A percentile compares a stretch with the other conserved stretches of the same genome.
phyloP scores from a whole-genome alignment of 352 stramenopile genomes.

The Pythium aquatile region DNA sequence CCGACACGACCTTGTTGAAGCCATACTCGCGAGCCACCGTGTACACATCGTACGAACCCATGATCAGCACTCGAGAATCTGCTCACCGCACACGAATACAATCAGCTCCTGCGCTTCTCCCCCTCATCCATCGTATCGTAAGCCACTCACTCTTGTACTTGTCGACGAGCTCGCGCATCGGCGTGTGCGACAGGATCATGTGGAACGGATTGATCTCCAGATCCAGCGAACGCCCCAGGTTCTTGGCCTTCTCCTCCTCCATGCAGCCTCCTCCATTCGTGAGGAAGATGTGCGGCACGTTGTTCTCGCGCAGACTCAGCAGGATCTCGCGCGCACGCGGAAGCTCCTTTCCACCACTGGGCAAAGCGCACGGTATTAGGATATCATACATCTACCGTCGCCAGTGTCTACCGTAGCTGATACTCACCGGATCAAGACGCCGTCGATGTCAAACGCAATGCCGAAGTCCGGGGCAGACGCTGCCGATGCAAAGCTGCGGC shows the following conservation, averaged over 20 bases:
- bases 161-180: slow-evolving; percentile 77
- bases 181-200: slow-evolving; percentile 88
- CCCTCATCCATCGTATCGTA: background rate
- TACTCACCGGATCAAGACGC: slow-evolving; percentile 83
- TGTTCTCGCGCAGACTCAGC: slow-evolving; percentile 48
- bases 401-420: background rate
- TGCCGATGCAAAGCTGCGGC: background rate
- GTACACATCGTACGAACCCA: slow-evolving; percentile 83
- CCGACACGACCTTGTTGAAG: slow-evolving; percentile 79
- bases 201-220: slow-evolving; percentile 65
- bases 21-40: slow-evolving; percentile 68
- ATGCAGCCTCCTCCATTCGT: slow-evolving; percentile 80
- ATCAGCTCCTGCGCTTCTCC: background rate
- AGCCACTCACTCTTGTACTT: slow-evolving; percentile 48
- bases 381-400: no score
- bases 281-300: slow-evolving; percentile 87
- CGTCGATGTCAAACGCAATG: slow-evolving; percentile 91
- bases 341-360: slow-evolving; percentile 64
- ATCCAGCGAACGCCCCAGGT: slow-evolving; percentile 60
- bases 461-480: slow-evolving; percentile 42
- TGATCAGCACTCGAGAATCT: slow-evolving; percentile 84
- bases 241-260: slow-evolving; percentile 81
- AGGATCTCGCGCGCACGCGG: slow-evolving; percentile 68
- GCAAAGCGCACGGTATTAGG: no score
- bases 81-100: background rate